Base-by-base conservation (phyloP, 768 basidiomycete genomes). In the Terana coerulea region DNA sequence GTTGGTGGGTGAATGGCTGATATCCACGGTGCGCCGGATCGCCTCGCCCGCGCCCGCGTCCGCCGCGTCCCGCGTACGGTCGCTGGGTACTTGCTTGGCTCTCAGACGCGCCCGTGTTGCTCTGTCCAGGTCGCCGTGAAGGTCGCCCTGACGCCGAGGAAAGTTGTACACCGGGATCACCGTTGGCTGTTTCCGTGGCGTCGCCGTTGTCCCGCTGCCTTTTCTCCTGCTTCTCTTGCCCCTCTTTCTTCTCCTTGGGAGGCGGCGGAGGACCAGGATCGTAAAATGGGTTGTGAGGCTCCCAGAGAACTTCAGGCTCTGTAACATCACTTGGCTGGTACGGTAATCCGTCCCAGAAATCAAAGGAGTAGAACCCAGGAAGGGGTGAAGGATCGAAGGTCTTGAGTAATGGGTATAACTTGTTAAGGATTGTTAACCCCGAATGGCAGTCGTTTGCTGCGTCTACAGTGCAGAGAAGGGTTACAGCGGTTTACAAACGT, bases 381-480 rank as follows among this genome's bases (percentile, higher is more conserved):
- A 53, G 57, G 0, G 72, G 73, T 4, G 63, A 29, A 40, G 74
- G 64, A 1, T 72, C 69, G 51, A 72, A 67, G 5, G 59, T 45
- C 25, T 61, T 53, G 15, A 73, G 65, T 74, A 87, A 77, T 7
- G 51, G 53, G 5, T 63, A 49, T 8, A 91, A 70, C 28, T 64
- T 72, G 26, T 59, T 64, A 63, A 81, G 83, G 21, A 90, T 55
- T 1, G 67, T 55, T 56, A 79, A 79, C 11, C 81, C 85, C 3
- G 86, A 77, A 60, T 84, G 80, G 1, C 83, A 82, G 58, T 91
- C 89, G 61, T 86, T 84, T 28, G 75, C 78, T 3, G 85, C 89
- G 67, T 90, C 88, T 86, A 22, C 19, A 35, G 46, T 52, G 28
- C 22, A 11, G 48, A 49, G 29, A 21, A 39, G 29, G 14, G 14